Evolutionary conservation across 2,329 filamentous ascomycete genomes (phyloP), one percentile per base, ranked within the genome.

Genomic region (Amphichorda felina): DNA sequence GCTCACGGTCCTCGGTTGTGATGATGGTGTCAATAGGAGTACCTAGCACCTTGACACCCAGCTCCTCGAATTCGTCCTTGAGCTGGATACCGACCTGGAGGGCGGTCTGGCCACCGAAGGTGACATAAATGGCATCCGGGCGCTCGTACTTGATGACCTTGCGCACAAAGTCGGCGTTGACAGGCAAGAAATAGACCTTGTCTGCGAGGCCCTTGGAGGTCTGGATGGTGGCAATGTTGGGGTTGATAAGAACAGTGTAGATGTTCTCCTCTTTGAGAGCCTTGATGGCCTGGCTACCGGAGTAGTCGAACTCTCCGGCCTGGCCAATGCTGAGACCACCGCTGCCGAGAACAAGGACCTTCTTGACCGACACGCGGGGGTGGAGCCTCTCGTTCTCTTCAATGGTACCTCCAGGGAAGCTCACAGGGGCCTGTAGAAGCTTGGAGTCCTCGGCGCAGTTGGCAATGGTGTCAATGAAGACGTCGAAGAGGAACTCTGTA

Each of bases 281-380:
- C 68, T 98, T 98, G 69, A 98, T 96, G 31, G 89, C 91, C 61
- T 98, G 91, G 59, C 84, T 93, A 43, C 91, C 91, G 36, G 91
- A 96, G 66, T 98, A 98, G 57, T 98, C 91, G 47, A 98, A 98
- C 59, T 98, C 91, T 59, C 91, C 91, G 44, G 91, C 91, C 60
- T 98, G 91, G 11, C 91, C 91, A 57, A 98, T 98, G 59, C 85
- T 94, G 43, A 98, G 72, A 61, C 91, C 91, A 61, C 91, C 91
- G 60, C 82, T 89, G 41, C 91, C 91, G 35, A 98, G 75, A 19
- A 98, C 82, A 38, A 98, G 75, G 11, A 94, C 88, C 68, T 96
- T 96, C 70, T 93, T 93, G 47, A 89, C 85, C 39, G 77, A 70
- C 29, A 96, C 83, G 36, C 78, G 76, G 11, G 88, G 88, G 49